Conservation (phyloP, 2,329 filamentous ascomycete genomes). For the Fusarium udum region DNA sequence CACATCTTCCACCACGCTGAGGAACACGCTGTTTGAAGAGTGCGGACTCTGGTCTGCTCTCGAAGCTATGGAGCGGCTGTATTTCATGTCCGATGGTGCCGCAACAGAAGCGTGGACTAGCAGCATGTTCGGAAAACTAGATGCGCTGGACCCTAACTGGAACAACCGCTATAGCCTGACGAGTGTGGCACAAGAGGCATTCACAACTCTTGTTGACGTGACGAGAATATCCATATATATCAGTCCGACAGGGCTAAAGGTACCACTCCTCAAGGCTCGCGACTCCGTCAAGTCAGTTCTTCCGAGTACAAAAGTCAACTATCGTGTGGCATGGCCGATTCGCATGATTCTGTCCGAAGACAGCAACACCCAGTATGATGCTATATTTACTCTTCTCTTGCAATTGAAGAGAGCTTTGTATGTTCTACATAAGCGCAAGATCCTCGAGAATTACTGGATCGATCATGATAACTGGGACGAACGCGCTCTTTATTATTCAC, state of each 20-base stretch:
- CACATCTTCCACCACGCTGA: slow-evolving; percentile 73
- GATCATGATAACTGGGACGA: slow-evolving; percentile 53
- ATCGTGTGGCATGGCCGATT: slow-evolving; percentile 72
- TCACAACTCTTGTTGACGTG: slow-evolving; percentile 66
- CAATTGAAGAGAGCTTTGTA: slow-evolving; percentile 79
- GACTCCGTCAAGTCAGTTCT: slow-evolving; percentile 68
- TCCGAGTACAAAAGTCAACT: slow-evolving; percentile 71
- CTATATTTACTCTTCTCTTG: slow-evolving; percentile 78
- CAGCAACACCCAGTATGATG: slow-evolving; percentile 73
- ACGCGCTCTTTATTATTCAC: slow-evolving; percentile 62
- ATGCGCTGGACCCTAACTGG: slow-evolving; percentile 70
- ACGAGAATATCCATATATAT: slow-evolving; percentile 71
- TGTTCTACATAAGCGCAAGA: slow-evolving; percentile 67
- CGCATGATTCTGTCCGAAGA: slow-evolving; percentile 77
- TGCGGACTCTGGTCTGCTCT: slow-evolving; percentile 75
- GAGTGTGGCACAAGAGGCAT: slow-evolving; percentile 78
- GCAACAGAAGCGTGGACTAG: slow-evolving; percentile 72
- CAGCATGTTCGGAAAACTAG: slow-evolving; percentile 79
- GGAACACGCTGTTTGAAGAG: slow-evolving; percentile 71
- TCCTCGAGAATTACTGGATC: slow-evolving; percentile 53
- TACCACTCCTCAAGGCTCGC: slow-evolving; percentile 57
- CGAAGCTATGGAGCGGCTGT: slow-evolving; percentile 74
- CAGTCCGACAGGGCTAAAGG: slow-evolving; percentile 51
- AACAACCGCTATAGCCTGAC: slow-evolving; percentile 84
- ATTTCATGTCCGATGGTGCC: slow-evolving; percentile 79